Evolutionary conservation across 1,284 basidiomycete genomes (phyloP), one percentile per base, ranked within the genome.

Genomic region (Trametes versicolor): DNA sequence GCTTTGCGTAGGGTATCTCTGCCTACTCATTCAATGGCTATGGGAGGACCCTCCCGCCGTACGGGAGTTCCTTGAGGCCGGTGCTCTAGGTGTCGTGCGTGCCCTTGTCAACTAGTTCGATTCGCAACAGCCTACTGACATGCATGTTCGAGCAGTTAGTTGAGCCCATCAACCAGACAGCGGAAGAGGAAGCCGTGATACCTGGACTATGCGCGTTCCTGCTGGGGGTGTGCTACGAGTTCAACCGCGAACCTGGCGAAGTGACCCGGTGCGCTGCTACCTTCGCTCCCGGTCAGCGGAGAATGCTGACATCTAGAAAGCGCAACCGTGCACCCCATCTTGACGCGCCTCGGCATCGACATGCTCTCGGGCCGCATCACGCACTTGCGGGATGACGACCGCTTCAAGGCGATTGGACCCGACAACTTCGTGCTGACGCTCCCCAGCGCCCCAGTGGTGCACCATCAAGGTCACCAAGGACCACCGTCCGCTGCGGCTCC

Each of bases 41-140:
- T 98, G 96, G 96, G 96, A 99, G 71, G 96, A 97, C 69, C 91
- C 96, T 0, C 85, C 84, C 59, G 91, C 93, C 0, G 95, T 98
- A 51, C 85, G 90, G 61, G 96, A 96, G 76, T 97, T 99, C 75
- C 81, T 99, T 64, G 91, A 94, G 73, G 93, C 94, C 12, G 94
- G 96, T 15, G 96, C 96, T 56, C 79, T 99, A 60, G 93, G 96
- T 63, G 89, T 96, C 70, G 96, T 97, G 76, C 74, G 94, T 87
- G 0, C 39, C 10, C 8, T 48, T 13, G 6, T 17, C 6, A 10
- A 4, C 29, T n/a, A 12, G 23, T 17, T 41, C 25, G 34, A 2
- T 5, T 8, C 21, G 23, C 17, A 23, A 27, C 9, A n/a, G 29
- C 29, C 29, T 7, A 29, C 37, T 49, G 51, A 59, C 23, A 12